A percentile compares a stretch with the other conserved stretches of the same genome.
Conservation (phyloP, 306 rosid species). For the Ormosia emarginata region DNA sequence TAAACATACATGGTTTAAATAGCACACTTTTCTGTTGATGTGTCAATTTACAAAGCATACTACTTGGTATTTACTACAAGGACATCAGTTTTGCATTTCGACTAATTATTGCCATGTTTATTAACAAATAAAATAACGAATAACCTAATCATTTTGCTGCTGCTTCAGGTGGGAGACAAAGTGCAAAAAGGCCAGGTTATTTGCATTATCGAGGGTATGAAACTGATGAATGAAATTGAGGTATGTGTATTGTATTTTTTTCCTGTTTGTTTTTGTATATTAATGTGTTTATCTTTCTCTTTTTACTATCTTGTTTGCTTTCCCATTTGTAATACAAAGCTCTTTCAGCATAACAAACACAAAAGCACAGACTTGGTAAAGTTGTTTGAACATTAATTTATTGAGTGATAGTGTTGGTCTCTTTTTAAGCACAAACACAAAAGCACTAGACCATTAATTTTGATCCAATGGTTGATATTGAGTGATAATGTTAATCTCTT, state of each 20-base stretch:
- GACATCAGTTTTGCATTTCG: no score
- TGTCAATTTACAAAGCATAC: no score
- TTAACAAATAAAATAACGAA: not conserved
- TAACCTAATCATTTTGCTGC: constrained; percentile 10
- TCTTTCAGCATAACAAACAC: not conserved
- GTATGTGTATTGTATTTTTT: constrained; percentile 38
- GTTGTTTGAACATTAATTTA: not conserved
- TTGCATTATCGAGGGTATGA: constrained; percentile 97
- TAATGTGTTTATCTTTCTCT: constrained; percentile 3
- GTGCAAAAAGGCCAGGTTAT: constrained; percentile 88
- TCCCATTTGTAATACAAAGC: not conserved
- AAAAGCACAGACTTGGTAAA: not conserved
- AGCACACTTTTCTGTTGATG: no score
- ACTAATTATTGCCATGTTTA: no score
- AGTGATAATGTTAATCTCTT: no score
- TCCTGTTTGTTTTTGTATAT: not conserved
- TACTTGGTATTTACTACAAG: no score
- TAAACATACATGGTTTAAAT: no score
- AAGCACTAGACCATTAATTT: no score
- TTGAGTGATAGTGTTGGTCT: constrained; percentile 24
- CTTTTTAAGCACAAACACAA: no score
- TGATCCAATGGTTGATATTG: no score
- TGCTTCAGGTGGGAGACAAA: constrained; percentile 84
- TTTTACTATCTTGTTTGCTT: not conserved
- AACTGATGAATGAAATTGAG: constrained; percentile 95